A percentile compares a stretch with the other conserved stretches of the same genome.
Evolutionary conservation across 176 grass and related monocot species (phyloP).

Genomic region (Guadua angustifolia): DNA sequence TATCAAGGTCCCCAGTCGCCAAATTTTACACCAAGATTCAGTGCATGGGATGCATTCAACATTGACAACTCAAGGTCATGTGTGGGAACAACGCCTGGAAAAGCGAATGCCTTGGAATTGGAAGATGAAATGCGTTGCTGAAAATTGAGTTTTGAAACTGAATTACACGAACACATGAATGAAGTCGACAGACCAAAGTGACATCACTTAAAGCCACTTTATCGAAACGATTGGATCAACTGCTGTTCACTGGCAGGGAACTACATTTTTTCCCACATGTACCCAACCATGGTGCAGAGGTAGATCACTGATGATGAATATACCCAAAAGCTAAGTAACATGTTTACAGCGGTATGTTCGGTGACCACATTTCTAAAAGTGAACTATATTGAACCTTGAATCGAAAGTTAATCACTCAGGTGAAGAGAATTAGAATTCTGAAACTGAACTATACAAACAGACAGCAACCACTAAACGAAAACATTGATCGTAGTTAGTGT

Average conservation of each 20-base stretch:
- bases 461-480: background rate
- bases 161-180: constrained; percentile 27
- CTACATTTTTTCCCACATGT: constrained; percentile 39
- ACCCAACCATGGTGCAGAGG: constrained; percentile 36
- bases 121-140: background rate
- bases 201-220: constrained; percentile 55
- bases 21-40: background rate
- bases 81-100: background rate
- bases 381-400: background rate
- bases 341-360: constrained; percentile 37
- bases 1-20: background rate
- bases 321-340: background rate
- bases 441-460: background rate
- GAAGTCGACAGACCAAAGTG: constrained; percentile 49
- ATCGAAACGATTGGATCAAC: constrained; percentile 26
- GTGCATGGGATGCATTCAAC: background rate
- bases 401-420: background rate
- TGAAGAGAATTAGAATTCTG: background rate
- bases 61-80: background rate
- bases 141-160: constrained; percentile 1
- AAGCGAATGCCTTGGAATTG: background rate
- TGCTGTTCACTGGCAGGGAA: constrained; percentile 17
- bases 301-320: constrained; percentile 34
- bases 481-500: background rate
- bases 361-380: constrained; percentile 12